Evolutionary conservation across 306 rosid species (phyloP), one percentile per base, ranked within the genome.

Genomic region (Cucurbita argyrosperma): DNA sequence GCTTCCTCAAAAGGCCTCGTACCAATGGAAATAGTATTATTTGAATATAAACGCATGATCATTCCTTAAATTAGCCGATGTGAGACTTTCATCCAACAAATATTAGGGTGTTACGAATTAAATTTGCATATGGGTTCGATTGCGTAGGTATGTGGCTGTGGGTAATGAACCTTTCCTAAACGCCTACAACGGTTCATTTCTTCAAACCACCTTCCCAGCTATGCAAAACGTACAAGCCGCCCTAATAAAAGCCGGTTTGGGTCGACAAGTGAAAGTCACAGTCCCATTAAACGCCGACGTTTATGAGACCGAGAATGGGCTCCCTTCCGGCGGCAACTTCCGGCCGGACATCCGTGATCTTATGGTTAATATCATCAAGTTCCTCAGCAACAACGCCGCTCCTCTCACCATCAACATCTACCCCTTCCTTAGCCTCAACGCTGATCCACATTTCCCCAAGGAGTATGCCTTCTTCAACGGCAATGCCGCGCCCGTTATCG

Each of bases 161-260:
- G 99, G 97, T 0, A 95, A 95, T 76, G 99, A 95, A 77, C 97
- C 97, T 18, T 95, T 95, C 79, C 87, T 95, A 6, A 77, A 81
- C 43, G 57, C 91, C 53, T 95, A 91, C 86, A 88, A 91, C 49
- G 91, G 87, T 50, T 19, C 62, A 5, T 95, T 87, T 76, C 81
- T 79, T 49, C 70, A 81, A 7, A 68, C 92, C 26, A 88, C 96
- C 10, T 83, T 84, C 51, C 99, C 97, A 8, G 99, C 99, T 7
- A 83, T 95, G 21, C 86, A 95, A 77, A 95, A 95, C 83, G 77
- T 95, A 50, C 96, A 91, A 86, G 97, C 97, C 55, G 99, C 99
- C 9, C 88, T 95, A 0, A 84, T 91, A 58, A 95, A 89, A 79
- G 96, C 97, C 4, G 96, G 99, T 0, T 79, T 95, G 67, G 99